Evolutionary conservation across 129 eudicot species (phyloP).

Genomic region (Chrysanthemum lavandulifolium): DNA sequence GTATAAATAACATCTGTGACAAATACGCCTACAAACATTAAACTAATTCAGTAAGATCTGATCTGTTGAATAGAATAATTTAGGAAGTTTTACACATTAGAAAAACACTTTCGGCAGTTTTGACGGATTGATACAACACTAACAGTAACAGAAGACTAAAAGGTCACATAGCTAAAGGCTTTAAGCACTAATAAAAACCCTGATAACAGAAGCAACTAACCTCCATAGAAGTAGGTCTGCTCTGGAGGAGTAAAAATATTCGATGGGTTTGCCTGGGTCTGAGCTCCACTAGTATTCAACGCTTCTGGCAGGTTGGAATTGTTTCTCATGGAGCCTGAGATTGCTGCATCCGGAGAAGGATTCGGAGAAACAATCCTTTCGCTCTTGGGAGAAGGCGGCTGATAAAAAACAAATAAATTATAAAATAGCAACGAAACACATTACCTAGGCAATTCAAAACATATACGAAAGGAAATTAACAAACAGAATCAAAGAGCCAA

Average conservation of each 20-base stretch:
- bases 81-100: no score
- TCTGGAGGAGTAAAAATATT: slow-evolving; percentile 58
- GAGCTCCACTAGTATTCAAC: slow-evolving; percentile 49
- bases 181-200: neutral
- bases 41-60: no score
- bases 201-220: slow-evolving; percentile 33
- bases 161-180: neutral
- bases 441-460: slow-evolving; percentile 27
- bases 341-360: slow-evolving; percentile 64
- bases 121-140: neutral
- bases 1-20: neutral
- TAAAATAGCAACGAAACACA: slow-evolving; percentile 22
- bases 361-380: slow-evolving; percentile 71
- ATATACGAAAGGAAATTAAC: slow-evolving; percentile 5
- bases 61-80: no score
- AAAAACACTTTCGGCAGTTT: no score
- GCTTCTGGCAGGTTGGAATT: no score
- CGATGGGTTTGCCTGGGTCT: slow-evolving; percentile 36
- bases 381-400: slow-evolving; percentile 76
- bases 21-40: neutral
- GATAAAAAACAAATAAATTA: slow-evolving; percentile 34
- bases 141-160: neutral
- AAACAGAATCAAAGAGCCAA: neutral
- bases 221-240: slow-evolving; percentile 72
- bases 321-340: slow-evolving; percentile 42